Percentiles rank a stretch among this genome's conserved stretches.
Evolutionary conservation across 495 filamentous ascomycete genomes (phyloP).

Genomic region (Choiromyces venosus): DNA sequence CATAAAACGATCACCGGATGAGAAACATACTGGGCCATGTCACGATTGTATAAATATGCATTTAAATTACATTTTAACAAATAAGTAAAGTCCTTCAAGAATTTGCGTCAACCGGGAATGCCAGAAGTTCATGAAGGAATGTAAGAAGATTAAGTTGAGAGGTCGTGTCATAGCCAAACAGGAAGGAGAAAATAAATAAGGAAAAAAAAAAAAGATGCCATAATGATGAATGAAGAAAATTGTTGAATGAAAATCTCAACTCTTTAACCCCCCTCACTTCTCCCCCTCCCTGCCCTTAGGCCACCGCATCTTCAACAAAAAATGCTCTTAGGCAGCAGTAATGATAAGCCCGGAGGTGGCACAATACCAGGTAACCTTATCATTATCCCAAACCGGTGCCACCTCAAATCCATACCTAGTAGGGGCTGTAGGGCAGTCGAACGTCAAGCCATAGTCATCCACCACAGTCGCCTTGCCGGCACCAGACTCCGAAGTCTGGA

Average conservation of each 20-base stretch:
- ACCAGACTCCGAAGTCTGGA: neutral
- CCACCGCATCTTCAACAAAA: neutral
- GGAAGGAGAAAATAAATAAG: neutral
- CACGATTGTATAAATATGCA: neutral
- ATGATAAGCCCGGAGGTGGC: neutral
- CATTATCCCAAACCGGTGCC: neutral
- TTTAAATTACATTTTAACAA: neutral
- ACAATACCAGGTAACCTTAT: neutral
- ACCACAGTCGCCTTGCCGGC: neutral
- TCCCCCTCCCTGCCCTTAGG: neutral
- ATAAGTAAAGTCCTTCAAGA: neutral
- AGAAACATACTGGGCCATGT: neutral
- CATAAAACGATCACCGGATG: neutral
- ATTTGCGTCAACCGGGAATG: neutral
- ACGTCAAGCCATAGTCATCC: neutral
- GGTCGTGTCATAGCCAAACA: neutral
- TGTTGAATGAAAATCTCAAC: neutral
- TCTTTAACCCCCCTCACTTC: neutral
- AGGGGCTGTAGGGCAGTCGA: neutral
- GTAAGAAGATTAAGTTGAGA: neutral
- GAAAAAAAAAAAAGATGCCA: no score
- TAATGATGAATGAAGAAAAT: neutral
- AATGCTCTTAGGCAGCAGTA: neutral
- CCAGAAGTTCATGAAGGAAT: neutral
- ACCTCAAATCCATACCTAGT: neutral